A percentile compares a stretch with the other conserved stretches of the same genome.
Conservation (phyloP, 768 basidiomycete genomes). For the Dacryopinax primogenitus region DNA sequence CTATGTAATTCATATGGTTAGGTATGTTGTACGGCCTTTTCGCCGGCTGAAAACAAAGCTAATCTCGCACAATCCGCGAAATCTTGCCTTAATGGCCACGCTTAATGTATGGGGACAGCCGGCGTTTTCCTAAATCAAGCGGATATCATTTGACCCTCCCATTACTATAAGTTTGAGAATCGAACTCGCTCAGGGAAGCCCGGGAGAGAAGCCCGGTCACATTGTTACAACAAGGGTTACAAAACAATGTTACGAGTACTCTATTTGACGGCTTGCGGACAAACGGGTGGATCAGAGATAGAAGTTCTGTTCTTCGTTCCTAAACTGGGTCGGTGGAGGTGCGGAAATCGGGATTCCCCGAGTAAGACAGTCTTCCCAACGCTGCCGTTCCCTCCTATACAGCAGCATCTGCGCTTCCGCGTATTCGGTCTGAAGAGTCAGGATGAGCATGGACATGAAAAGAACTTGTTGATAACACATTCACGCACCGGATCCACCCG, state of each 20-base stretch:
- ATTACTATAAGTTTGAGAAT: too few species aligned
- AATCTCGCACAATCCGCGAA: too few species aligned
- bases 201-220: too few species aligned
- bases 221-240: too few species aligned
- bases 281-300: neutral
- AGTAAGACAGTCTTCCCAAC: neutral
- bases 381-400: neutral
- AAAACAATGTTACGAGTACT: too few species aligned
- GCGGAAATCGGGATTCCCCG: neutral
- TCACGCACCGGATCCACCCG: neutral
- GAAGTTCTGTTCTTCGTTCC: neutral
- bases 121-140: too few species aligned
- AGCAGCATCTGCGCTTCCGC: slow-evolving; percentile 4
- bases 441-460: neutral
- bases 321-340: neutral
- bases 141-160: too few species aligned
- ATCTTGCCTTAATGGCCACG: too few species aligned
- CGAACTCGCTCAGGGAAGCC: too few species aligned
- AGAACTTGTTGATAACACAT: neutral
- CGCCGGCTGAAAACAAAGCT: neutral
- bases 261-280: neutral
- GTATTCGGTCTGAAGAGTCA: neutral
- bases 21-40: neutral
- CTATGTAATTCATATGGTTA: slow-evolving; percentile 4
- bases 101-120: too few species aligned